Evolutionary conservation across 768 basidiomycete species (phyloP), one percentile per base, ranked within the genome.

Genomic region (Leccinum rimulosum): DNA sequence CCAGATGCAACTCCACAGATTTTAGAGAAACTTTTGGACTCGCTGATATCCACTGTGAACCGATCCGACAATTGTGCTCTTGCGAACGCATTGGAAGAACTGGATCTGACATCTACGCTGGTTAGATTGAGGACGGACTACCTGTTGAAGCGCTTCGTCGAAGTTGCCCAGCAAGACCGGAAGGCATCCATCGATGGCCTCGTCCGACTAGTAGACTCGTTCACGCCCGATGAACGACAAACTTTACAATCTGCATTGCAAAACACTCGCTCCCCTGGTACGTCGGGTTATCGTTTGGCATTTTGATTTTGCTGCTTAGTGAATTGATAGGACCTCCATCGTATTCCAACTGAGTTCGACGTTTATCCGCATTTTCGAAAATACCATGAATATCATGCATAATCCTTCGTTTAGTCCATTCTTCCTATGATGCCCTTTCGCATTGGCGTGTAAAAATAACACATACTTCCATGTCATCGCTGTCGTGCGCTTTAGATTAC

Each of bases 131-230:
- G 82, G 67, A 81, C 85, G 19, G 89, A 93, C 63, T 77, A 87
- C 64, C 79, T 95, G 38, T 73, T 86, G 61, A 81, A 83, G 52
- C 80, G 82, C 55, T 77, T 95, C 75, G 74, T 91, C 27, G 82
- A 84, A 14, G 76, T 88, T 61, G 81, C 86, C 12, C 85, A 87
- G 61, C 86, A 87, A 64, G 89, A 95, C 70, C 83, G 86, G 52
- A 91, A 90, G 74, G 86, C 85, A 9, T 84, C 89, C 1, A 72
- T 95, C 60, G 85, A 87, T 60, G 86, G 91, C 36, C 81, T 95
- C 58, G 72, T 84, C 52, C 86, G 86, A 52, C 76, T 94, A 11
- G 83, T 87, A n/a, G 87, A 91, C 58, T 80, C 80, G 38, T 79
- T 95, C 59, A 82, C 84, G 0, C 82, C 84, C 25, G 93, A 93